Evolutionary conservation across 441 rosid species (phyloP).

Genomic region (Populus hybrid): DNA sequence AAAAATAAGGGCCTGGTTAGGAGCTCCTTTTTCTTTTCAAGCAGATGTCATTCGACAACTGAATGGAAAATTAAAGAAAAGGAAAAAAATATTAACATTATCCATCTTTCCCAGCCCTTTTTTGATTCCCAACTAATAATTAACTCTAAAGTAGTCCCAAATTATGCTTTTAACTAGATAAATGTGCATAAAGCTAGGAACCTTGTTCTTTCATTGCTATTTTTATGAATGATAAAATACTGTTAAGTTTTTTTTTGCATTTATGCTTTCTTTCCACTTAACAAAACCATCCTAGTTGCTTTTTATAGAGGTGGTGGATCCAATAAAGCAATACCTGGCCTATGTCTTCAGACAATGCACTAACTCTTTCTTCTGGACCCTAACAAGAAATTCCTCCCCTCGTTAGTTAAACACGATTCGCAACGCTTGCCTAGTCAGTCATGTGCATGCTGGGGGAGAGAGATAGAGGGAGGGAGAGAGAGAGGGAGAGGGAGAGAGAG

Average conservation of each 20-base stretch:
- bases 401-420: neutral
- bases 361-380: conserved; percentile 70
- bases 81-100: conserved; percentile 8
- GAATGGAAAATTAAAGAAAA: conserved; percentile 11
- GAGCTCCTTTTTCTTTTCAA: conserved; percentile 57
- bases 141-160: conserved; percentile 16
- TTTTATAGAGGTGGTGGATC: conserved; percentile 22
- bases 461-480: too few species aligned
- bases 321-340: conserved; percentile 64
- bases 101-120: conserved; percentile 21
- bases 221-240: conserved; percentile 15
- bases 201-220: conserved; percentile 31
- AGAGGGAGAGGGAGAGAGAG: neutral
- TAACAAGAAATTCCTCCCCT: conserved; percentile 22
- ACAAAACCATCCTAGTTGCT: conserved; percentile 14
- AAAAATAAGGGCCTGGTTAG: conserved; percentile 21
- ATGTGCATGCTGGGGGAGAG: neutral
- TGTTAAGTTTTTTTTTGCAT: neutral
- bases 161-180: conserved; percentile 24
- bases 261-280: conserved; percentile 20
- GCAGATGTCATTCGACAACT: conserved; percentile 60
- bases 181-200: conserved; percentile 38
- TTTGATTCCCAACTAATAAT: conserved; percentile 23
- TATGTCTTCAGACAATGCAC: conserved; percentile 83
- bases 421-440: neutral